Percentiles rank a stretch among this genome's conserved stretches.
Conservation (phyloP, 768 basidiomycete genomes). For the Tylopilus subfusipes region DNA sequence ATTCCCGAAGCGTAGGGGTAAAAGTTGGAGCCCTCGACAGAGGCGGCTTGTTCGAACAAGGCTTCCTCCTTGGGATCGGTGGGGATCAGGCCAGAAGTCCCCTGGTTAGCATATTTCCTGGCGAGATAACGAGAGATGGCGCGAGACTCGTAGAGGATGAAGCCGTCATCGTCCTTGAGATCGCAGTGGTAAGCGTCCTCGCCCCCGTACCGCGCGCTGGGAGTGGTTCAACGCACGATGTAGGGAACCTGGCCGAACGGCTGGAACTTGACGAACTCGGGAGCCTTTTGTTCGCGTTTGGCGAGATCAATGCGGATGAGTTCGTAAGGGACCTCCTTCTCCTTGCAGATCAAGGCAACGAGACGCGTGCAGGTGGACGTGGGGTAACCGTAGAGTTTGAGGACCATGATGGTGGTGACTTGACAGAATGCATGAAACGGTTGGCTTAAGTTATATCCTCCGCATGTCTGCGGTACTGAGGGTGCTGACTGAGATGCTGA, state of each 20-base stretch:
- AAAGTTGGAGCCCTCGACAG: slow-evolving; percentile 53
- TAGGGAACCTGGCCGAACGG: slow-evolving; percentile 57
- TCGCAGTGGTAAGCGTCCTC: background rate
- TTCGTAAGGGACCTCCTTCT: slow-evolving; percentile 56
- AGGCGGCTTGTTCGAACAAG: slow-evolving; percentile 33
- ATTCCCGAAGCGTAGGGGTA: slow-evolving; percentile 38
- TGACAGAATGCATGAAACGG: too few species aligned
- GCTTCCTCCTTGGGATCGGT: slow-evolving; percentile 33
- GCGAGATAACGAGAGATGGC: slow-evolving; percentile 60
- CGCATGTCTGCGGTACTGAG: too few species aligned
- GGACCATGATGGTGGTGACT: slow-evolving; percentile 35
- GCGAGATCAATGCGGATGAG: slow-evolving; percentile 41
- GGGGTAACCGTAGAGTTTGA: slow-evolving; percentile 34
- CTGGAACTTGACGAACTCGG: slow-evolving; percentile 46
- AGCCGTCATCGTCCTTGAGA: slow-evolving; percentile 54
- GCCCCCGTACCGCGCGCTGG: too few species aligned
- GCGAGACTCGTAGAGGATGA: slow-evolving; percentile 59
- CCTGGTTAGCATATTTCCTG: slow-evolving; percentile 50
- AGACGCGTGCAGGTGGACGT: slow-evolving; percentile 48
- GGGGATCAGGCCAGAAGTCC: slow-evolving; percentile 47
- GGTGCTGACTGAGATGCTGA: too few species aligned
- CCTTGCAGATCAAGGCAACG: slow-evolving; percentile 49
- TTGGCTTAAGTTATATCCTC: too few species aligned
- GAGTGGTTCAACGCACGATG: too few species aligned
- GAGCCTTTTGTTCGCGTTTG: slow-evolving; percentile 45